Conservation (phyloP, 192 early-diverging fungal genomes). For the Linnemannia zychae region DNA sequence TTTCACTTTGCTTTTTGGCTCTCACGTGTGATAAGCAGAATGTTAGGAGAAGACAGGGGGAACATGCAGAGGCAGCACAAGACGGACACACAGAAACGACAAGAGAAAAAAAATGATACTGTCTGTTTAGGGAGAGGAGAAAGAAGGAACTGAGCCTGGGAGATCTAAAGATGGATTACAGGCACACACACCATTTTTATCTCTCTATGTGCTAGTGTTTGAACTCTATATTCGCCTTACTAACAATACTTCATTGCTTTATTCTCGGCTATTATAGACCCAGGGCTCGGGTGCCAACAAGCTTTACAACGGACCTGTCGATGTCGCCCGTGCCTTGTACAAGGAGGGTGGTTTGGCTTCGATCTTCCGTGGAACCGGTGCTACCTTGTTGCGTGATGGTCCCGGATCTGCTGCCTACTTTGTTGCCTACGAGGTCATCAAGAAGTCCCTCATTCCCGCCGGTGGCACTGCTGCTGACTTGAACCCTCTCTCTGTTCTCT, state of each 20-base stretch:
- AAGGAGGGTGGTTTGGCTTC: constrained; percentile 88
- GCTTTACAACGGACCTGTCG: constrained; percentile 93
- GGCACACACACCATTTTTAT: neutral
- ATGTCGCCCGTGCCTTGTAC: constrained; percentile 87
- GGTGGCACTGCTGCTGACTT: constrained; percentile 81
- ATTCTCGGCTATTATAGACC: constrained; percentile 16
- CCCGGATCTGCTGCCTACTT: constrained; percentile 97
- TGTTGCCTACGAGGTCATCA: constrained; percentile 94
- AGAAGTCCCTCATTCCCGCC: constrained; percentile 73
- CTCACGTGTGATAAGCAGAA: constrained; percentile 26
- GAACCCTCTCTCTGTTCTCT: constrained; percentile 85
- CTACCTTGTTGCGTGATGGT: constrained; percentile 93
- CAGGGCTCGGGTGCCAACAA: constrained; percentile 69
- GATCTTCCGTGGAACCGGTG: constrained; percentile 95
- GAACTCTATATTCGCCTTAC: neutral
- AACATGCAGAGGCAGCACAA: neutral
- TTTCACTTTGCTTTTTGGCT: neutral
- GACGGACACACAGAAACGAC: neutral
- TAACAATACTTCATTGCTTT: neutral
- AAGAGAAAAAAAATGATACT: neutral
- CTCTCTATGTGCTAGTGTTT: neutral
- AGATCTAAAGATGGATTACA: constrained; percentile 2
- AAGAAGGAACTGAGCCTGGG: neutral
- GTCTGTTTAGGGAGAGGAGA: neutral
- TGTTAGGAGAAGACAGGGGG: constrained; percentile 31